Evolutionary conservation across 768 basidiomycete genomes (phyloP).

Genomic region (Russula brevipes): DNA sequence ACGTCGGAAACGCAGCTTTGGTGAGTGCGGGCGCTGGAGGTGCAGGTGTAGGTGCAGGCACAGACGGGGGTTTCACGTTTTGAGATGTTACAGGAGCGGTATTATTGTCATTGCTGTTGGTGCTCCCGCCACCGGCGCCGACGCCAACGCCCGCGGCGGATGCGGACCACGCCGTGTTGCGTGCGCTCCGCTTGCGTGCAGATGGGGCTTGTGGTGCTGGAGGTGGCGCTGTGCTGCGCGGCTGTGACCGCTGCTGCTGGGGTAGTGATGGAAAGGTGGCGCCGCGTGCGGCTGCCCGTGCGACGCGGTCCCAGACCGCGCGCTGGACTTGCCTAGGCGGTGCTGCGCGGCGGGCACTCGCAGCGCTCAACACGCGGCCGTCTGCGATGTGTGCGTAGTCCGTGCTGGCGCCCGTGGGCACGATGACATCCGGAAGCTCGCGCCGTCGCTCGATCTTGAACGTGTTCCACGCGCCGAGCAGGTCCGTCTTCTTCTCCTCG

Average conservation of each 20-base stretch:
- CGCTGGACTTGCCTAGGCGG: slow-evolving; percentile 54
- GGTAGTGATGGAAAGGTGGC: slow-evolving; percentile 30
- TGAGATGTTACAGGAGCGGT: slow-evolving; percentile 3
- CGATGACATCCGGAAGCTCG: slow-evolving; percentile 66
- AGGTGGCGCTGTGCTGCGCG: slow-evolving; percentile 31
- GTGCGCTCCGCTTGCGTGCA: slow-evolving; percentile 20
- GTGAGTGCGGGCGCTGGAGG: slow-evolving; percentile 45
- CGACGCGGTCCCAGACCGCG: slow-evolving; percentile 83
- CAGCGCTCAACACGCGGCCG: slow-evolving; percentile 80
- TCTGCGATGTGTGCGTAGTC: slow-evolving; percentile 77
- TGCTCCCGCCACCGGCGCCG: slow-evolving; percentile 23
- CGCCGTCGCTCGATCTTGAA: slow-evolving; percentile 86
- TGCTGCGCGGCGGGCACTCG: slow-evolving; percentile 51
- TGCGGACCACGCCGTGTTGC: slow-evolving; percentile 26
- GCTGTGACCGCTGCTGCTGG: slow-evolving; percentile 3
- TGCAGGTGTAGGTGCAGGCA: slow-evolving; percentile 21
- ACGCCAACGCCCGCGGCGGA: slow-evolving; percentile 28
- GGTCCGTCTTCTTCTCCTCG: slow-evolving; percentile 73
- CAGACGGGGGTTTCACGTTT: slow-evolving; percentile 2
- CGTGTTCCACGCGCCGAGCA: slow-evolving; percentile 75
- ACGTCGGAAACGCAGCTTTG: slow-evolving; percentile 59
- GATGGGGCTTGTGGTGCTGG: slow-evolving; percentile 27
- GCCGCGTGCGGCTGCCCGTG: slow-evolving; percentile 60
- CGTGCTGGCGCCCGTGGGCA: slow-evolving; percentile 50
- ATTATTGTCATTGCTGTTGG: slow-evolving; percentile 1